phyloP scores from a whole-genome alignment of 176 grass and related monocot species.

The Bothriochloa decipiens region DNA sequence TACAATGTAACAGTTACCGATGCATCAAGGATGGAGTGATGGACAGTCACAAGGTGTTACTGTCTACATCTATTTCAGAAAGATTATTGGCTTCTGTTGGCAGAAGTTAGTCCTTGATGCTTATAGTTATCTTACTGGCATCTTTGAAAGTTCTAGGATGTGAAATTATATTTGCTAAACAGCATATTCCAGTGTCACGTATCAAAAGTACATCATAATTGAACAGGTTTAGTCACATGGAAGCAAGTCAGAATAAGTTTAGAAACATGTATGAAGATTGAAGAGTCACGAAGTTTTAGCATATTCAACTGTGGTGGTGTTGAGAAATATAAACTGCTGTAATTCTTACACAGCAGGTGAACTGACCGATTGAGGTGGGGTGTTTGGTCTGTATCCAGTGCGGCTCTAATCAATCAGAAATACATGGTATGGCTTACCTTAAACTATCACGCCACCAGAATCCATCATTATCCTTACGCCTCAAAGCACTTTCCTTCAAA shows the following conservation, averaged over 20 bases:
- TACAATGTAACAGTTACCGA: not conserved
- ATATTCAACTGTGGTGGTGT: not conserved
- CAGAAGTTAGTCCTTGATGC: not conserved
- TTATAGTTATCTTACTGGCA: not conserved
- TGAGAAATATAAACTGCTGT: not conserved
- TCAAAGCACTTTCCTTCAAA: conserved; percentile 18
- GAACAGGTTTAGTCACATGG: not conserved
- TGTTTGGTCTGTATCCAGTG: conserved; percentile 13
- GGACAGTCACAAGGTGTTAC: not conserved
- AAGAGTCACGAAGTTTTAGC: not conserved
- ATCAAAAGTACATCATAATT: not conserved
- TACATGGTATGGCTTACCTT: conserved; percentile 11
- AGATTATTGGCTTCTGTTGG: not conserved
- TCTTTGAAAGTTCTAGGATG: not conserved
- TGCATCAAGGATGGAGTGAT: not conserved
- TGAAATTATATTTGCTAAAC: conserved; percentile 1
- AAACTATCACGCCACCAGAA: not conserved
- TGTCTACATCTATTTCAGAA: conserved; percentile 21
- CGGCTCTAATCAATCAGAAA: conserved; percentile 9
- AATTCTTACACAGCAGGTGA: conserved; percentile 1
- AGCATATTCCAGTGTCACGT: not conserved
- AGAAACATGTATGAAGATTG: not conserved
- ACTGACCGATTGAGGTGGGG: not conserved
- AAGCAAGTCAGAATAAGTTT: not conserved
- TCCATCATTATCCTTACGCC: not conserved